Conservation (phyloP, 163 green algal species). For the Chlorella variabilis region DNA sequence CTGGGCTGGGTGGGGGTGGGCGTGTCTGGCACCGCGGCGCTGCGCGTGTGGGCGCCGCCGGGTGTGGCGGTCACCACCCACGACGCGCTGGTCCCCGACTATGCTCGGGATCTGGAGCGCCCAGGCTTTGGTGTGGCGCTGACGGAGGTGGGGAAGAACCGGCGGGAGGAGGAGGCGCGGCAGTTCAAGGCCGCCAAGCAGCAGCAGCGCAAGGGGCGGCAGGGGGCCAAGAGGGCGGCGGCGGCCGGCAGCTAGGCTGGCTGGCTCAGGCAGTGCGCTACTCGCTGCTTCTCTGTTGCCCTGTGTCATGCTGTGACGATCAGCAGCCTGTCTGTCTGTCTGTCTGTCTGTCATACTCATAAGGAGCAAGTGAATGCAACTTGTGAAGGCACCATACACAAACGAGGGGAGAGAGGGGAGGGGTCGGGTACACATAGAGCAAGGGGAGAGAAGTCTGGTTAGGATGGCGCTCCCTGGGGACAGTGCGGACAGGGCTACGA, state of each 20-base stretch:
- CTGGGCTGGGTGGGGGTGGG: slow-evolving; percentile 94
- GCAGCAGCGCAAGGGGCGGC: background rate
- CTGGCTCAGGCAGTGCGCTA: no score
- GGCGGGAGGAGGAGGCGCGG: background rate
- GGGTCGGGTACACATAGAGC: no score
- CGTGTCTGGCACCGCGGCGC: slow-evolving; percentile 68
- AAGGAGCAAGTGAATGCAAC: no score
- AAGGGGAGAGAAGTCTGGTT: no score
- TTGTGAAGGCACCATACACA: no score
- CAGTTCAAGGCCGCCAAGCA: background rate
- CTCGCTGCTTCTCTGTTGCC: no score
- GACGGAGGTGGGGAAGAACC: slow-evolving; percentile 38
- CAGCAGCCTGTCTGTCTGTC: no score
- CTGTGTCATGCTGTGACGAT: no score
- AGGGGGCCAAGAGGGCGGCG: background rate
- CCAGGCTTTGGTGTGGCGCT: slow-evolving; percentile 61
- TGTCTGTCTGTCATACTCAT: no score
- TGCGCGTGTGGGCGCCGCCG: slow-evolving; percentile 86
- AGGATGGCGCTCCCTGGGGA: no score
- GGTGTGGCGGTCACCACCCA: slow-evolving; percentile 85
- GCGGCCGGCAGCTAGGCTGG: background rate
- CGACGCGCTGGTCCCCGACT: slow-evolving; percentile 87
- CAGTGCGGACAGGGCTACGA: no score
- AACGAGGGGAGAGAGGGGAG: no score
- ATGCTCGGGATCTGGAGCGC: slow-evolving; percentile 68